Evolutionary conservation across 1,139 yeast species (phyloP), one percentile per base, ranked within the genome.

Genomic region (Saccharomyces hybrid): DNA sequence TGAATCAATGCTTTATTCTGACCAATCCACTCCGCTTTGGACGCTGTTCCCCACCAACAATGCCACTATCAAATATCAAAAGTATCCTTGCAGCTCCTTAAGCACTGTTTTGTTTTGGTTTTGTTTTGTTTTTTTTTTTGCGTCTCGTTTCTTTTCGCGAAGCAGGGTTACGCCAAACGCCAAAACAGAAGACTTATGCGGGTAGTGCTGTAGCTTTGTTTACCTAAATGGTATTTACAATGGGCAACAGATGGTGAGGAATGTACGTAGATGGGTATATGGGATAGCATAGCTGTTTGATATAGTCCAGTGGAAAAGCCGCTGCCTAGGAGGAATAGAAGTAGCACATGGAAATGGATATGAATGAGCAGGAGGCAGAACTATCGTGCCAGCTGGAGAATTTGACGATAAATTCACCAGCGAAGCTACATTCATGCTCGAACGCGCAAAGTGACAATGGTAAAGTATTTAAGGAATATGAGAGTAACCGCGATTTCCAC

Each of bases 401-500:
- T 47, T 8, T 27, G 5, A 47, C 25, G 8, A 26, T 47, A 47
- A 14, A 14, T n/a, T 25, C 30, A 20, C 30, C 30, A 9, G 6
- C 20, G 38, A 51, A 20, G 49, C 9, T 11, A 27, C 47, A n/a
- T n/a, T n/a, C n/a, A n/a, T n/a, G 23, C 14, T n/a, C 20, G 28
- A 28, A 44, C 8, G 41, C 34, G 48, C 20, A 28, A n/a, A 34
- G 42, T 27, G 27, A 23, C 47, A 30, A n/a, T 4, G 50, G 42
- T 16, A 28, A 53, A 48, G 42, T 50, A 34, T 32, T 60, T 51
- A 62, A 62, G 51, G 56, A 59, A 42, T 62, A 62, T 44, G 32
- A 57, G 16, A 57, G 57, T 14, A 62, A 62, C 31, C 56, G 55
- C 31, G 62, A 62, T 7, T 62, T 62, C 47, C 52, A 59, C 4